A percentile compares a stretch with the other conserved stretches of the same genome.
phyloP scores from a whole-genome alignment of 768 basidiomycete species.

The Psilocybe subaeruginosa region DNA sequence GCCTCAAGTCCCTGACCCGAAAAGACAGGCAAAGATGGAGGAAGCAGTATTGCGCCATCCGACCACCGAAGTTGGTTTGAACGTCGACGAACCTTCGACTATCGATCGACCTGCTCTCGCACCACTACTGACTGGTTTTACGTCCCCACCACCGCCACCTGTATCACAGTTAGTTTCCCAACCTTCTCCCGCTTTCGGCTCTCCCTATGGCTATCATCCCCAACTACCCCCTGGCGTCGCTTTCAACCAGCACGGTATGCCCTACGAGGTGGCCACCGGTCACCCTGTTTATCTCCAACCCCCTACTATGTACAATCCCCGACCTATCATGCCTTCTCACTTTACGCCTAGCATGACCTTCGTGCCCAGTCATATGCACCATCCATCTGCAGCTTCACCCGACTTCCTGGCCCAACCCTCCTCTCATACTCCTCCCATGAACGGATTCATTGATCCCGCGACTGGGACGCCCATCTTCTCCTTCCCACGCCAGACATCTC shows the following conservation, averaged over 20 bases:
- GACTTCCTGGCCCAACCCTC: conserved; percentile 59
- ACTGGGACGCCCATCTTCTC: conserved; percentile 75
- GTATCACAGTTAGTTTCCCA: conserved; percentile 32
- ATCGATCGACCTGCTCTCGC: conserved; percentile 38
- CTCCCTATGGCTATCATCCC: conserved; percentile 64
- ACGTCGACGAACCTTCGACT: conserved; percentile 23
- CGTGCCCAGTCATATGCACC: conserved; percentile 64
- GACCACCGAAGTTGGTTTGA: conserved; percentile 22
- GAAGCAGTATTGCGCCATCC: conserved; percentile 49
- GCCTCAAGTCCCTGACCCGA: conserved; percentile 35
- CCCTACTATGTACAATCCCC: conserved; percentile 67
- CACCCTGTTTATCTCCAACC: conserved; percentile 74
- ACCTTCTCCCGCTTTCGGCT: conserved; percentile 63
- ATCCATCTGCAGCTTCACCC: conserved; percentile 60
- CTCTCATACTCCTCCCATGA: conserved; percentile 62
- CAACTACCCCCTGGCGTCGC: conserved; percentile 77
- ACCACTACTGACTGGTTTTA: conserved; percentile 45
- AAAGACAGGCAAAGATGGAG: conserved; percentile 44
- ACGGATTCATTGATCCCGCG: conserved; percentile 65
- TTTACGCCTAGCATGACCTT: conserved; percentile 52
- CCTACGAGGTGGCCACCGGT: conserved; percentile 84
- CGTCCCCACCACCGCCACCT: conserved; percentile 32
- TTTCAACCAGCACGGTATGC: conserved; percentile 73
- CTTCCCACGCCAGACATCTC: conserved; percentile 70
- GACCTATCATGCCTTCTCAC: conserved; percentile 63